A percentile compares a stretch with the other conserved stretches of the same genome.
These are phyloP conservation scores for Shiraia bambusicola DNA, from an alignment of 2,329 filamentous ascomycete genomes.

Conservation along the genomic window DNA sequence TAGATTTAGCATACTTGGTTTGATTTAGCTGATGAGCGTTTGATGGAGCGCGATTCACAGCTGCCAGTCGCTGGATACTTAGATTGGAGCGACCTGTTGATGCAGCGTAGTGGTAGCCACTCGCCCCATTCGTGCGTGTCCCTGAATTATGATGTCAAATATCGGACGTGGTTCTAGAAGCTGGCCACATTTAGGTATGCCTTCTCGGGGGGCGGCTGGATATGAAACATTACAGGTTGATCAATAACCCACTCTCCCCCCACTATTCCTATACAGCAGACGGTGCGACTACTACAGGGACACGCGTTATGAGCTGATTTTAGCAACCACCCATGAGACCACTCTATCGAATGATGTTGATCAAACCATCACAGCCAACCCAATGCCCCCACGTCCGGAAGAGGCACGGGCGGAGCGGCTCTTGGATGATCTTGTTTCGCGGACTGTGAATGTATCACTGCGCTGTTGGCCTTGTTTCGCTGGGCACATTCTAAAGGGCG, in stretches of 20 bases:
- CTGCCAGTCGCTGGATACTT: no score
- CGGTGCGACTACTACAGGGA: background rate
- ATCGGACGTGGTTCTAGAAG: background rate
- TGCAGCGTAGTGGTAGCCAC: no score
- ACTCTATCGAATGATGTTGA: background rate
- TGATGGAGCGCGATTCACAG: no score
- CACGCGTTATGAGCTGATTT: background rate
- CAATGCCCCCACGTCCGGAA: background rate
- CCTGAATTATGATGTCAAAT: background rate
- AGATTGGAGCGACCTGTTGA: no score
- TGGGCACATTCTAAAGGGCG: background rate
- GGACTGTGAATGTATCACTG: background rate
- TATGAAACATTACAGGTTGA: background rate
- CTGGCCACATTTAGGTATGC: background rate
- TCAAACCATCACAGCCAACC: background rate
- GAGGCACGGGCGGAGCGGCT: background rate
- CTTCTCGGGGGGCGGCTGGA: background rate
- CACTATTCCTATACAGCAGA: constrained; percentile 6
- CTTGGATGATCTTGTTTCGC: background rate
- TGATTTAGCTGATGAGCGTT: no score
- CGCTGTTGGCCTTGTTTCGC: background rate
- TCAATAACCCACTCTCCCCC: constrained; percentile 3
- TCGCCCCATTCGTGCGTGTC: no score
- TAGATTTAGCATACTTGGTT: no score
- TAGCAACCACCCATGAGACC: background rate